Conservation (phyloP, 2,329 filamentous ascomycete genomes). For the Thyridium curvatum region DNA sequence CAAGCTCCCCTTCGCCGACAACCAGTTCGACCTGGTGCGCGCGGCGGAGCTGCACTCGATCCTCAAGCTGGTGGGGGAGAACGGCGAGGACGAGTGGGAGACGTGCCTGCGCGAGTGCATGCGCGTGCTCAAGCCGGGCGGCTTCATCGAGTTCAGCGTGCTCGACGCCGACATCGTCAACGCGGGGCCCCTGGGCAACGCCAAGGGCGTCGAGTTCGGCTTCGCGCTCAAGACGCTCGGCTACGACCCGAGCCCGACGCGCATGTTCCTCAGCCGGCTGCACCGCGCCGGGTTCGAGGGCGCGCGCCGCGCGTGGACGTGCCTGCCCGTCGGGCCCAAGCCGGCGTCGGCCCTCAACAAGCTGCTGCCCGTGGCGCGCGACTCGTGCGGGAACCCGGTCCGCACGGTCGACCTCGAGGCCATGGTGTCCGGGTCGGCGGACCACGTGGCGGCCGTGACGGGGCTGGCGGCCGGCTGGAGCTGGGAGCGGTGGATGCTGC, state of each 20-base stretch:
- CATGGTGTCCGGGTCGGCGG: constrained; percentile 60
- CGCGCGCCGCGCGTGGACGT: constrained; percentile 81
- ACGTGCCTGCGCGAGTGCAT: constrained; percentile 78
- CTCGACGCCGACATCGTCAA: constrained; percentile 89
- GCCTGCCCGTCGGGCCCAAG: constrained; percentile 68
- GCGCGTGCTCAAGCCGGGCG: constrained; percentile 87
- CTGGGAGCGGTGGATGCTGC: constrained; percentile 95
- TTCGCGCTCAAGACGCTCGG: constrained; percentile 84
- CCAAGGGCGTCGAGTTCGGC: constrained; percentile 85
- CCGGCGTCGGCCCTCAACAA: constrained; percentile 32
- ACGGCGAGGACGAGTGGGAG: constrained; percentile 80
- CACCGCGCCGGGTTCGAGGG: constrained; percentile 70
- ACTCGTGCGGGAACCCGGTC: constrained; percentile 29
- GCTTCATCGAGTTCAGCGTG: constrained; percentile 84
- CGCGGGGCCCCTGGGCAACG: constrained; percentile 70
- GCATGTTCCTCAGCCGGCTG: constrained; percentile 71
- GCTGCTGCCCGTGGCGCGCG: constrained; percentile 24
- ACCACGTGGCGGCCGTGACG: constrained; percentile 66
- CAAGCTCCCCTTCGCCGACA: constrained; percentile 76
- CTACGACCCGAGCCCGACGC: constrained; percentile 81
- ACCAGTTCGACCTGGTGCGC: constrained; percentile 87
- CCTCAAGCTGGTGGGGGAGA: constrained; percentile 65
- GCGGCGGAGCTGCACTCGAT: constrained; percentile 81
- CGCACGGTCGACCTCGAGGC: constrained; percentile 53
- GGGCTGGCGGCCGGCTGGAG: constrained; percentile 81